These are phyloP conservation scores for Yarrowia sp. DNA, from an alignment of 805 yeast genomes.

Conservation along the genomic window DNA sequence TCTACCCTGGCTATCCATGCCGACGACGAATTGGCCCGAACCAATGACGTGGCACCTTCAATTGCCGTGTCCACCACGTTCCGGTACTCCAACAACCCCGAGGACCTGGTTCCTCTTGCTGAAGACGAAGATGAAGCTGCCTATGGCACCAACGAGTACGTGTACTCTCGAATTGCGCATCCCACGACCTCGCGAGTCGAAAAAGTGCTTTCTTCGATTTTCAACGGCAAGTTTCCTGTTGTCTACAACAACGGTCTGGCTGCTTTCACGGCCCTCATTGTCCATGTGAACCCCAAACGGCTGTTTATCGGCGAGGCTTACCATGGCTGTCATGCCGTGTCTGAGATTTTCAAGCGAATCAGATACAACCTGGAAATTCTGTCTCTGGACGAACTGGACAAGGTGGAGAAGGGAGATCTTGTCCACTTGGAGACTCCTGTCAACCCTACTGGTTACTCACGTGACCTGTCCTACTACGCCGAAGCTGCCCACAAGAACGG, in stretches of 20 bases:
- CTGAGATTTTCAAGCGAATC: constrained; percentile 66
- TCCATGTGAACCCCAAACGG: constrained; percentile 72
- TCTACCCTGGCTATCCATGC: constrained; percentile 62
- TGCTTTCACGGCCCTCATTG: constrained; percentile 79
- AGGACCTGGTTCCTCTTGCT: constrained; percentile 56
- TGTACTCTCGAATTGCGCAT: constrained; percentile 78
- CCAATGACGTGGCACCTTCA: constrained; percentile 65
- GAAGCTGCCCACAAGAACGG: constrained; percentile 78
- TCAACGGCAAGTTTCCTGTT: constrained; percentile 66
- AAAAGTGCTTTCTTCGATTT: constrained; percentile 62
- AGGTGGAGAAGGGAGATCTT: constrained; percentile 69
- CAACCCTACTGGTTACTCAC: constrained; percentile 77
- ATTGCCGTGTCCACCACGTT: constrained; percentile 83
- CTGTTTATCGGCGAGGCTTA: constrained; percentile 81
- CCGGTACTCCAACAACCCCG: constrained; percentile 68
- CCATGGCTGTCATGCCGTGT: constrained; percentile 82
- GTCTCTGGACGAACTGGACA: constrained; percentile 52
- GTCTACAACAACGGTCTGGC: constrained; percentile 80
- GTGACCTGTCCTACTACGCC: constrained; percentile 68
- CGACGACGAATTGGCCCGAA: constrained; percentile 58
- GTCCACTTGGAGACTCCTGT: constrained; percentile 88
- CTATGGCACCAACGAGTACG: constrained; percentile 48
- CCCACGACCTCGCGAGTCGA: constrained; percentile 77
- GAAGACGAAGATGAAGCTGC: constrained; percentile 42
- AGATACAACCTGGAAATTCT: constrained; percentile 53